Base-by-base conservation (phyloP, 108 stramenopile species). In the Mediolabrus comicus region DNA sequence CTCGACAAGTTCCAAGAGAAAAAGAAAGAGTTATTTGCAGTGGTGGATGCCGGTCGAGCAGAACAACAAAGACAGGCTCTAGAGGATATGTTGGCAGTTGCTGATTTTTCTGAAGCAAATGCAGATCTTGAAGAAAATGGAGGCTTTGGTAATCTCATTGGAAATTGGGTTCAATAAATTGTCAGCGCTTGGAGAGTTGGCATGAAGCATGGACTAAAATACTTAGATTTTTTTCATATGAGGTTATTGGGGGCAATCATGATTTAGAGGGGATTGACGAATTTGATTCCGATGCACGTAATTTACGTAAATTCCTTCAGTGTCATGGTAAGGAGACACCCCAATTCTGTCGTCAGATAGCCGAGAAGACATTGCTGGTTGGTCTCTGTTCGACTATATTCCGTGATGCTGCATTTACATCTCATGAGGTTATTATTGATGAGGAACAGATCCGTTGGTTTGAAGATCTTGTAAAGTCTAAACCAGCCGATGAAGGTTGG, bases 211-310 rank as follows among this genome's bases (percentile, higher is more conserved):
- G n/a, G n/a, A n/a, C n/a, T n/a, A n/a, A n/a, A n/a, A n/a, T n/a
- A n/a, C n/a, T n/a, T n/a, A n/a, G n/a, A n/a, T n/a, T n/a, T n/a
- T n/a, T n/a, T n/a, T n/a, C n/a, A n/a, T 78, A 80, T 61, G 79
- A 80, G 62, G 79, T 80, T 0, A 75, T 80, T 22, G 67, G 79
- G 11, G 82, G 85, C 16, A 90, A 90, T 65, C 91, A 90, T 57
- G 97, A 97, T 73, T 67, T 98, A 9, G 97, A 98, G 78, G 97
- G 94, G 17, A 81, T 98, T 32, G 93, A 92, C 59, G 97, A 98
- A 71, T 97, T 97, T 58, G 64, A 72, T 8, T 95, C 95, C 26
- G 97, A 98, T 74, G 75, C 67, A 9, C 90, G 79, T 51, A 98
- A 98, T 59, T 59, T 96, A 4, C 53, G 87, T 31, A 74, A 72